Conservation (phyloP, 768 basidiomycete genomes). For the Leccinum broughii region DNA sequence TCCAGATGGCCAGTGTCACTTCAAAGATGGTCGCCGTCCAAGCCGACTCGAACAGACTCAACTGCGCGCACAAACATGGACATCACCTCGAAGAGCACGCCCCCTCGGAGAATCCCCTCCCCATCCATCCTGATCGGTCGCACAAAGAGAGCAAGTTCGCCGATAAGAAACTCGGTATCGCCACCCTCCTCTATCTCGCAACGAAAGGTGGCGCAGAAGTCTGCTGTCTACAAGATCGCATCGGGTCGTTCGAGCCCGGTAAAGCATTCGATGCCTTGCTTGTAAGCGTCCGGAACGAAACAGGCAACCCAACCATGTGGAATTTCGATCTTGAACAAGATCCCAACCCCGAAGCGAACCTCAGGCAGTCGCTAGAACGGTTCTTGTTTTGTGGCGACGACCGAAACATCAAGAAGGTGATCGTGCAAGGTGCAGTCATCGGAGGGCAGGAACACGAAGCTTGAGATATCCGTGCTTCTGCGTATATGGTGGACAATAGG, state of each 20-base stretch:
- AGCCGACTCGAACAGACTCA: constrained; percentile 17
- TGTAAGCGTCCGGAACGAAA: constrained; percentile 54
- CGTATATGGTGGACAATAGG: constrained; percentile 8
- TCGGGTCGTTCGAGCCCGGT: constrained; percentile 77
- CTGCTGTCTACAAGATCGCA: constrained; percentile 62
- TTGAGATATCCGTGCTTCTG: constrained; percentile 6
- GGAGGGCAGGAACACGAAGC: constrained; percentile 58
- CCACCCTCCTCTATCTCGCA: constrained; percentile 84
- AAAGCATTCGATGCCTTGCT: constrained; percentile 91
- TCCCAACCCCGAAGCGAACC: constrained; percentile 31
- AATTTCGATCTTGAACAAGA: constrained; percentile 38
- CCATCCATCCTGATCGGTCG: neutral
- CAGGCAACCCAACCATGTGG: constrained; percentile 62
- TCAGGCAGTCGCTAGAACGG: constrained; percentile 69
- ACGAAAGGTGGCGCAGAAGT: constrained; percentile 90
- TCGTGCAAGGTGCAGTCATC: constrained; percentile 77
- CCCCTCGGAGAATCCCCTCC: neutral
- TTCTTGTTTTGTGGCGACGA: constrained; percentile 89
- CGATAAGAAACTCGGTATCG: constrained; percentile 64
- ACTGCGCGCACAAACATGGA: neutral
- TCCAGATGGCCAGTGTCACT: constrained; percentile 76
- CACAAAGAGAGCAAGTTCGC: constrained; percentile 39
- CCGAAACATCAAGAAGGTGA: constrained; percentile 78
- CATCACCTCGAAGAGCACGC: neutral
- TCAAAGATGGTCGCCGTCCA: constrained; percentile 74